These are phyloP conservation scores for Biancaea sappan DNA, from an alignment of 306 rosid species.

Conservation along the genomic window DNA sequence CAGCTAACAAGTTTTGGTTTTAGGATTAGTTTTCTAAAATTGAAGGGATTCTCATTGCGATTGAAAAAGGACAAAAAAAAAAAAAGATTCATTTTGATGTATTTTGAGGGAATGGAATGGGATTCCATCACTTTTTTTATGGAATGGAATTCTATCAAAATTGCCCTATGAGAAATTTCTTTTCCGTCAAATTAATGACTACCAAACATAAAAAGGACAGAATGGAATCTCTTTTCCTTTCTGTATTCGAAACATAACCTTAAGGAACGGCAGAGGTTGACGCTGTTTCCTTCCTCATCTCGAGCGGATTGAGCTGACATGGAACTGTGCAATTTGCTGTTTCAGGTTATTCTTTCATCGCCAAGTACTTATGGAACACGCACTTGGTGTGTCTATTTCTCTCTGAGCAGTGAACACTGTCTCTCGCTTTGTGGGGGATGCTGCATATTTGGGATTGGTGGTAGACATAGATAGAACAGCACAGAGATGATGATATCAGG, in stretches of 20 bases:
- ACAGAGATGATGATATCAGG: slow-evolving; percentile 39
- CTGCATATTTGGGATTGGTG: slow-evolving; percentile 30
- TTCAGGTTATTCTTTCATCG: neutral
- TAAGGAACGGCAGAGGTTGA: neutral
- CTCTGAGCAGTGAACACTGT: neutral
- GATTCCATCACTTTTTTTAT: too few species aligned
- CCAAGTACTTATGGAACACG: neutral
- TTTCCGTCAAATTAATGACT: too few species aligned
- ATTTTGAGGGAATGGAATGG: too few species aligned
- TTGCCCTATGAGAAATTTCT: too few species aligned
- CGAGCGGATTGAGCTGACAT: neutral
- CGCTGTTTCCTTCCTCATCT: neutral
- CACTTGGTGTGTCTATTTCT: neutral
- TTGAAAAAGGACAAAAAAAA: neutral
- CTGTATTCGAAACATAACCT: too few species aligned
- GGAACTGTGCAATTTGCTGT: neutral
- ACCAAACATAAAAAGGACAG: too few species aligned
- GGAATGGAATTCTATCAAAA: too few species aligned
- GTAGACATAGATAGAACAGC: slow-evolving; percentile 29
- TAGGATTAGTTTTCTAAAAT: neutral
- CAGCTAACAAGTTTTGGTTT: neutral
- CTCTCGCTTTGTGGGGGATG: neutral
- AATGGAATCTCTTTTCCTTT: too few species aligned
- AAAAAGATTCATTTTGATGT: neutral
- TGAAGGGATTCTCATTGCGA: neutral